Conservation (phyloP, 352 stramenopile species). For the Phytophthora boehmeriae region DNA sequence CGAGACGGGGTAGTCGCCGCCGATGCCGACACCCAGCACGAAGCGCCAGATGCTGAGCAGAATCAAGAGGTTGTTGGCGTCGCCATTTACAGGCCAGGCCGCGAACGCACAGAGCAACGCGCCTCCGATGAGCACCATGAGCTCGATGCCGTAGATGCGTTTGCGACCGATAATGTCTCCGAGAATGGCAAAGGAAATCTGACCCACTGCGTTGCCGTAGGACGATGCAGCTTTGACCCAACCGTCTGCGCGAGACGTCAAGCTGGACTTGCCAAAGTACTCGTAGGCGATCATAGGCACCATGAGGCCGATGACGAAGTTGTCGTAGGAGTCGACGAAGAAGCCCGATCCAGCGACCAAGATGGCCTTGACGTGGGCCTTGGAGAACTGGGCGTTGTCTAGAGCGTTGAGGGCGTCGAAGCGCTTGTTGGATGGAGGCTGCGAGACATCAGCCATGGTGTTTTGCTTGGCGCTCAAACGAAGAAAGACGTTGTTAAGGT, state of each 20-base stretch:
- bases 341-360: constrained; percentile 54
- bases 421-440: constrained; percentile 26
- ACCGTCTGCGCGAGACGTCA: constrained; percentile 38
- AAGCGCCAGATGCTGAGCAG: constrained; percentile 59
- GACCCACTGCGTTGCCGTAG: constrained; percentile 46
- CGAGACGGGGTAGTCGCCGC: constrained; percentile 57
- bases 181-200: constrained; percentile 57
- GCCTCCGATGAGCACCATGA: constrained; percentile 49
- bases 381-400: constrained; percentile 57
- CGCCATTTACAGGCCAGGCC: constrained; percentile 45
- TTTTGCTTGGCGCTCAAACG: not conserved
- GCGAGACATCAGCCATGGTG: constrained; percentile 18
- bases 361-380: constrained; percentile 51
- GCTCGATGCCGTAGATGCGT: constrained; percentile 53
- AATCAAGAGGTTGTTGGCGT: constrained; percentile 52
- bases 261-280: constrained; percentile 47
- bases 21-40: constrained; percentile 57
- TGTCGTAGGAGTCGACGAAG: constrained; percentile 65
- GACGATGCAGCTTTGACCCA: constrained; percentile 52
- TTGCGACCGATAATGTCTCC: constrained; percentile 55
- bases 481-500: constrained; percentile 1
- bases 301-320: constrained; percentile 59
- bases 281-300: constrained; percentile 59
- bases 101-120: constrained; percentile 42
- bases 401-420: constrained; percentile 39